Evolutionary conservation across 805 yeast genomes (phyloP).

Genomic region (Saccharomycopsis vini): DNA sequence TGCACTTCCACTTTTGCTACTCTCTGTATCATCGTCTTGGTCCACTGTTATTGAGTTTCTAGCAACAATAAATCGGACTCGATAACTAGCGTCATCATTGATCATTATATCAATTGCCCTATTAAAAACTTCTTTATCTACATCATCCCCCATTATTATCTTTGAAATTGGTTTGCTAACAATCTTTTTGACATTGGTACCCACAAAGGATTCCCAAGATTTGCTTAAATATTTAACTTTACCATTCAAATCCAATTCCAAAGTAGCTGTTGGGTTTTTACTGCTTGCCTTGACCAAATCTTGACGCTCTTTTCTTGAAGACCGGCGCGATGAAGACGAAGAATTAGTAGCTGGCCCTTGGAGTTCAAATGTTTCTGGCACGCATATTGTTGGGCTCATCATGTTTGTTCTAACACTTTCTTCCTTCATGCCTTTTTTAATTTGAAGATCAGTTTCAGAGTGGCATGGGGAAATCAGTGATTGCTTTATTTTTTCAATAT

Average conservation of each 20-base stretch:
- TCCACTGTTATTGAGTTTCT: slow-evolving; percentile 23
- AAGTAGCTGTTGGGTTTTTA: slow-evolving; percentile 62
- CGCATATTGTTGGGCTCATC: no score
- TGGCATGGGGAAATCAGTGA: slow-evolving; percentile 15
- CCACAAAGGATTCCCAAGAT: slow-evolving; percentile 74
- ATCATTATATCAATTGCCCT: slow-evolving; percentile 66
- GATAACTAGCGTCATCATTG: slow-evolving; percentile 64
- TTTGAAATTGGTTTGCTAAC: slow-evolving; percentile 47
- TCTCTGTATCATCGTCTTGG: not conserved
- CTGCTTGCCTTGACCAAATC: slow-evolving; percentile 59
- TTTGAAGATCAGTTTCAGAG: not conserved
- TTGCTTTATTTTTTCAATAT: slow-evolving; percentile 1
- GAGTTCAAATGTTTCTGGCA: no score
- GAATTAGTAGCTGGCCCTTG: no score
- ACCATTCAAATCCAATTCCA: slow-evolving; percentile 79
- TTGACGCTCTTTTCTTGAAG: slow-evolving; percentile 23
- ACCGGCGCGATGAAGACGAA: no score
- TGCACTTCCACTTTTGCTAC: not conserved
- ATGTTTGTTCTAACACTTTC: no score
- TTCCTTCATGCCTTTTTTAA: not conserved
- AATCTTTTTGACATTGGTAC: slow-evolving; percentile 51
- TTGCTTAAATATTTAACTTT: slow-evolving; percentile 64
- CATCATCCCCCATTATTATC: slow-evolving; percentile 54
- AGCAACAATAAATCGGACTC: slow-evolving; percentile 60
- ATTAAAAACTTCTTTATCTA: slow-evolving; percentile 59